Evolutionary conservation across 129 eudicot species (phyloP).

Genomic region (Saussurea involucrata): DNA sequence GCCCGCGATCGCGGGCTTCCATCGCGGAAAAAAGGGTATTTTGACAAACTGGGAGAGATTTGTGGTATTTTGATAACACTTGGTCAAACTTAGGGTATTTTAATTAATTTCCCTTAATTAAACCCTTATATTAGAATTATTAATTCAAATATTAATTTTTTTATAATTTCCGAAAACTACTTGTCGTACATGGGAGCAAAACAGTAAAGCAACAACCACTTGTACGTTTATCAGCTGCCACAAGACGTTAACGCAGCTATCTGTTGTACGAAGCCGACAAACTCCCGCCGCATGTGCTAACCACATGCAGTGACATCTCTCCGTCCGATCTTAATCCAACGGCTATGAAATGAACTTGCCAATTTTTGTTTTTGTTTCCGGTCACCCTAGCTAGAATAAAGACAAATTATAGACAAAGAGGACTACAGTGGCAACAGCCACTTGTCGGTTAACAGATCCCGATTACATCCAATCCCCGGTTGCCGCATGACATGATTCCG

Average conservation of each 20-base stretch:
- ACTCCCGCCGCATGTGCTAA: conserved; percentile 23
- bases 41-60: too few relatives aligned
- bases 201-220: neutral
- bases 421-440: conserved; percentile 16
- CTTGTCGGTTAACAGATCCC: conserved; percentile 17
- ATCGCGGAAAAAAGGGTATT: too few relatives aligned
- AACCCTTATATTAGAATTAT: too few relatives aligned
- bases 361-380: conserved; percentile 11
- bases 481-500: conserved; percentile 15
- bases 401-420: conserved; percentile 11
- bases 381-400: conserved; percentile 8
- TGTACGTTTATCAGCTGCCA: conserved; percentile 24
- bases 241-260: conserved; percentile 16
- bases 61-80: too few relatives aligned
- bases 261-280: conserved; percentile 24
- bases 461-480: neutral
- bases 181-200: neutral
- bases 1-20: too few relatives aligned
- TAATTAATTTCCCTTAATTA: too few relatives aligned
- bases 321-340: conserved; percentile 24
- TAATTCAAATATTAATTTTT: too few relatives aligned
- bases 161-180: too few relatives aligned
- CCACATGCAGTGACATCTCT: neutral
- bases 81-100: too few relatives aligned
- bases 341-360: neutral